Evolutionary conservation across 2,329 filamentous ascomycete species (phyloP).

Genomic region (Amylocarpus encephaloides): DNA sequence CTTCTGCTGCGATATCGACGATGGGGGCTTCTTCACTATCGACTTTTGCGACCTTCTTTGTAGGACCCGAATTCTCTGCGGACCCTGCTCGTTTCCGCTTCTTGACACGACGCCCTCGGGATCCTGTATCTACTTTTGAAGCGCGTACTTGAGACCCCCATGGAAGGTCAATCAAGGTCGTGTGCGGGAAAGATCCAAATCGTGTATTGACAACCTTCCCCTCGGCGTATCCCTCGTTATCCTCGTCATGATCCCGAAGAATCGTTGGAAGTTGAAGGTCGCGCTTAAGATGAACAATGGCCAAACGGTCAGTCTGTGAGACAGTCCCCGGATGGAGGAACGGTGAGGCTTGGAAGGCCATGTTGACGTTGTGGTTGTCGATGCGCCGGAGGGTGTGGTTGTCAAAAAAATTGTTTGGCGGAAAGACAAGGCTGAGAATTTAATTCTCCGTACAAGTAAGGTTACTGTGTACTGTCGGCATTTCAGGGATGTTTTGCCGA

Average conservation of each 20-base stretch:
- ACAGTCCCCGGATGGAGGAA: constrained; percentile 67
- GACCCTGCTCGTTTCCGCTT: constrained; percentile 39
- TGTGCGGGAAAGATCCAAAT: constrained; percentile 85
- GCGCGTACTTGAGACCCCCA: constrained; percentile 93
- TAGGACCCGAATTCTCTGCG: constrained; percentile 17
- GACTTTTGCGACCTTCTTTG: constrained; percentile 7
- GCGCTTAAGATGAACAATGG: constrained; percentile 81
- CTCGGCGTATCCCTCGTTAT: constrained; percentile 66
- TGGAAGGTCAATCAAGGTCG: constrained; percentile 66
- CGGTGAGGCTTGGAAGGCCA: constrained; percentile 49
- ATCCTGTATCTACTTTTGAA: constrained; percentile 84
- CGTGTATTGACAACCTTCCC: constrained; percentile 82
- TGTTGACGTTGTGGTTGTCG: constrained; percentile 10
- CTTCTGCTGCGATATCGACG: constrained; percentile 25
- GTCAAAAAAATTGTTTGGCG: background rate
- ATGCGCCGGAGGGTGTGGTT: background rate
- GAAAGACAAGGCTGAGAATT: constrained; percentile 8
- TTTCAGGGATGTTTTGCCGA: background rate
- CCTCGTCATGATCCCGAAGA: constrained; percentile 54
- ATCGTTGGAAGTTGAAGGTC: constrained; percentile 76
- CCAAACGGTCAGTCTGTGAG: constrained; percentile 61
- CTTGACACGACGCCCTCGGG: constrained; percentile 62
- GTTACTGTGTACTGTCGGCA: background rate
- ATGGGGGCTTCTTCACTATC: constrained; percentile 1
- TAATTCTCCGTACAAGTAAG: no score